Percentiles rank a stretch among this genome's conserved stretches.
These are phyloP conservation scores for Macrolepiota albuminosa DNA, from an alignment of 768 basidiomycete species.

Conservation along the genomic window DNA sequence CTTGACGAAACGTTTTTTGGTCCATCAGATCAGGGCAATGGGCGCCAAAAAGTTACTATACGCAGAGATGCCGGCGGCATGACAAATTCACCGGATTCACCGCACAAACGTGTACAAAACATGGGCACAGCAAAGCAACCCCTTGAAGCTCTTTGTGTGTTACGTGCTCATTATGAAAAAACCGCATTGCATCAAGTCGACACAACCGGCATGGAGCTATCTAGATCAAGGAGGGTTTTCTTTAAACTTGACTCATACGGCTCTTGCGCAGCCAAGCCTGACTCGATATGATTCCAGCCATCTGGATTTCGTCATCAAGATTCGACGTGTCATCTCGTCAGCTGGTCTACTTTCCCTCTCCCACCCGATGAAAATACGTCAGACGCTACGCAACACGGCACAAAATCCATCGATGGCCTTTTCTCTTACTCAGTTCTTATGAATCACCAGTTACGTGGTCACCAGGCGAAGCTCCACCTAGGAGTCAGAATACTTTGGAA, in stretches of 20 bases:
- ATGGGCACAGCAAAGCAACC: constrained; percentile 7
- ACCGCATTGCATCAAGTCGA: background rate
- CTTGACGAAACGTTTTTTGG: too few species aligned
- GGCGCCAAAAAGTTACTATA: constrained; percentile 2
- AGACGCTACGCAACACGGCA: constrained; percentile 5
- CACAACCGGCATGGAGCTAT: background rate
- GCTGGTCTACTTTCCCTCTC: background rate
- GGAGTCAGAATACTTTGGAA: background rate
- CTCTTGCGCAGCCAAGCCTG: background rate
- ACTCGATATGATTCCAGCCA: constrained; percentile 1
- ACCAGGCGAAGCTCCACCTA: constrained; percentile 1
- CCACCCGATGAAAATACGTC: background rate
- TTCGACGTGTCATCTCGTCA: constrained; percentile 1
- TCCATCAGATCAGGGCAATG: background rate
- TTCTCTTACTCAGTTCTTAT: background rate
- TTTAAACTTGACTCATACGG: background rate
- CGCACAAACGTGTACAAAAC: constrained; percentile 10
- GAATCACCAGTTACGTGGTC: constrained; percentile 3
- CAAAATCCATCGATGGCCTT: background rate
- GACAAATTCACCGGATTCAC: constrained; percentile 8
- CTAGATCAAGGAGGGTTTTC: background rate
- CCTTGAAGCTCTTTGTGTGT: background rate
- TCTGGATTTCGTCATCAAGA: background rate
- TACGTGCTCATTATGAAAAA: background rate
- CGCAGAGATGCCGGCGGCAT: background rate